Evolutionary conservation across 352 stramenopile genomes (phyloP).

Genomic region (Albugo laibachii): DNA sequence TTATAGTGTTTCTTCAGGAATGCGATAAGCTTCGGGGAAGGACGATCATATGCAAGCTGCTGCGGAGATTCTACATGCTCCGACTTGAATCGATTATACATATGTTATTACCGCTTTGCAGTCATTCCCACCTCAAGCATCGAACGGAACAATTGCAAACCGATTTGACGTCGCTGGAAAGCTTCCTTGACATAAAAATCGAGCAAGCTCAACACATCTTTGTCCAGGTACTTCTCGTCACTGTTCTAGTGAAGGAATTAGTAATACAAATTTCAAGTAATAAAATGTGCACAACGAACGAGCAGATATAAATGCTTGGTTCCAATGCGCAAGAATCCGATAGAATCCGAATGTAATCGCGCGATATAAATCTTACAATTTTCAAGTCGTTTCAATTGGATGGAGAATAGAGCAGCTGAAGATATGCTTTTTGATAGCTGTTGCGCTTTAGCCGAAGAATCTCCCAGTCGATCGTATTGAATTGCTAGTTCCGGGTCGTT

Average conservation of each 20-base stretch:
- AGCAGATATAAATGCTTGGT: no score
- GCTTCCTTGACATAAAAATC: constrained; percentile 53
- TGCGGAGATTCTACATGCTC: not conserved
- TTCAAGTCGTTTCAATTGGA: not conserved
- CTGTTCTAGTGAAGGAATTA: constrained; percentile 12
- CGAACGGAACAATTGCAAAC: constrained; percentile 31
- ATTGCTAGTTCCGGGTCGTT: no score
- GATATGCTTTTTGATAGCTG: not conserved
- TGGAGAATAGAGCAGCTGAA: not conserved
- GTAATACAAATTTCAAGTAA: not conserved
- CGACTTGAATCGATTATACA: constrained; percentile 1
- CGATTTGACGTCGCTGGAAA: constrained; percentile 35
- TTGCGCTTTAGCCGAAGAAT: not conserved
- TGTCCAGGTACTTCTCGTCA: constrained; percentile 40
- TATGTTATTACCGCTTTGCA: not conserved
- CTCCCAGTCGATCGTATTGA: not conserved
- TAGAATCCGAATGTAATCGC: not conserved
- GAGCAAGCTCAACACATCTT: constrained; percentile 54
- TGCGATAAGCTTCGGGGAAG: constrained; percentile 56
- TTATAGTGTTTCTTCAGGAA: constrained; percentile 54
- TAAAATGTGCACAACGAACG: not conserved
- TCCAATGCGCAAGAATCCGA: no score
- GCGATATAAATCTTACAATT: constrained; percentile 2
- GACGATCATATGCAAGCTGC: constrained; percentile 52
- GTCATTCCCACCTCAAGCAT: constrained; percentile 21